phyloP scores from a whole-genome alignment of 2,329 filamentous ascomycete species.

The Diaporthe australafricana region DNA sequence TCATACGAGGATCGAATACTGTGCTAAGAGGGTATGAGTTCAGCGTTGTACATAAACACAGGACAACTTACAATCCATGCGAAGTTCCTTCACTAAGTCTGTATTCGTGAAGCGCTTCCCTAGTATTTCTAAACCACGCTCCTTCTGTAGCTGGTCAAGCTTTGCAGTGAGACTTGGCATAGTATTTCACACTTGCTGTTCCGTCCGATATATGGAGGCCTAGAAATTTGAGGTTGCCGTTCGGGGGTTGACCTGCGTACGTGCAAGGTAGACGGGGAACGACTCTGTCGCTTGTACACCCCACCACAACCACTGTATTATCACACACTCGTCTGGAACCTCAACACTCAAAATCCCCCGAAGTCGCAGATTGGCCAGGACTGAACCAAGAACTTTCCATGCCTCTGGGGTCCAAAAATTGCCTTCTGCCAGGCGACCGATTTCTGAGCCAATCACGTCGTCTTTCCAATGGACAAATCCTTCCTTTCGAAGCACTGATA shows the following conservation, averaged over 20 bases:
- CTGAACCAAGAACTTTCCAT: background rate
- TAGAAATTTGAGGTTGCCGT: background rate
- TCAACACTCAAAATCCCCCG: background rate
- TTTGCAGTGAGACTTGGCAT: background rate
- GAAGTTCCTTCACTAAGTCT: background rate
- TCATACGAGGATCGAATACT: background rate
- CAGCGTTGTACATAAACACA: background rate
- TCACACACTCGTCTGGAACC: background rate
- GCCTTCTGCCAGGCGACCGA: background rate
- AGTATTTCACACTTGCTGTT: background rate
- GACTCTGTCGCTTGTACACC: background rate
- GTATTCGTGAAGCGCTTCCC: background rate
- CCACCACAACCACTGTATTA: background rate
- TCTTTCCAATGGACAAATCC: background rate
- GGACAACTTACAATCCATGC: background rate
- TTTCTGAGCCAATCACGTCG: background rate
- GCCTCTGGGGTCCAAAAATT: background rate
- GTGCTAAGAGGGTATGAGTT: background rate
- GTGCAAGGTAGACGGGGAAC: background rate
- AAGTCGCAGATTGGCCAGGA: background rate
- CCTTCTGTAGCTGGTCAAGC: background rate
- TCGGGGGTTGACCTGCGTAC: background rate
- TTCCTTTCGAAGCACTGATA: background rate
- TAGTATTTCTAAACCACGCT: background rate
- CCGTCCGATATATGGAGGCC: background rate